phyloP scores from a whole-genome alignment of 495 filamentous ascomycete genomes.

The Paragyromitra xinjiangensis region DNA sequence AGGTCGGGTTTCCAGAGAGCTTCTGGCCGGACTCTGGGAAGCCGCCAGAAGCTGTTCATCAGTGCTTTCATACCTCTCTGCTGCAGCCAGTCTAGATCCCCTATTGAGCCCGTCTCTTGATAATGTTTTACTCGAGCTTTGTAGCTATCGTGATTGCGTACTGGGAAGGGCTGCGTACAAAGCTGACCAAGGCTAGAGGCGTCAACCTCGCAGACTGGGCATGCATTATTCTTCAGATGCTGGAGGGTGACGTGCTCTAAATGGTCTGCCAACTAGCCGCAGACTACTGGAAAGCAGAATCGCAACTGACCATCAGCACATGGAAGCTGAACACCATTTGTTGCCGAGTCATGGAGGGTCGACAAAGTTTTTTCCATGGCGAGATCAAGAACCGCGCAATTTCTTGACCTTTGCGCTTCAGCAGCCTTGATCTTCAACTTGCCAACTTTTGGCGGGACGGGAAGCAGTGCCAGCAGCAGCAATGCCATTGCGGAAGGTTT shows the following conservation, averaged over 20 bases:
- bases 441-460: slow-evolving; percentile 15
- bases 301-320: slow-evolving; percentile 9
- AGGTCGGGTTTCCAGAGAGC: too few species aligned
- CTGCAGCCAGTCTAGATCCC: slow-evolving; percentile 5
- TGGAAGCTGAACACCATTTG: not conserved
- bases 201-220: not conserved
- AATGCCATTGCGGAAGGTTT: slow-evolving; percentile 4
- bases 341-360: not conserved
- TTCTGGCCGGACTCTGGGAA: too few species aligned
- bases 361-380: not conserved
- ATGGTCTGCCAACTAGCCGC: slow-evolving; percentile 23
- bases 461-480: slow-evolving; percentile 29
- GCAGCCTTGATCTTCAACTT: not conserved
- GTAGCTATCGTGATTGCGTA: not conserved
- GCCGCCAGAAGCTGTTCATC: slow-evolving; percentile 4
- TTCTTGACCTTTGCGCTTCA: not conserved
- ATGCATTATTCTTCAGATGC: not conserved
- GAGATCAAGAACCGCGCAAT: not conserved
- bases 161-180: not conserved
- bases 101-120: not conserved
- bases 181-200: not conserved
- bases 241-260: slow-evolving; percentile 13
- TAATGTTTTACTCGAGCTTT: not conserved
- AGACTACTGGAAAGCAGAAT: slow-evolving; percentile 6
- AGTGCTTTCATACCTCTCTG: not conserved